phyloP scores from a whole-genome alignment of 1,284 basidiomycete genomes.

The Malassezia psittaci region DNA sequence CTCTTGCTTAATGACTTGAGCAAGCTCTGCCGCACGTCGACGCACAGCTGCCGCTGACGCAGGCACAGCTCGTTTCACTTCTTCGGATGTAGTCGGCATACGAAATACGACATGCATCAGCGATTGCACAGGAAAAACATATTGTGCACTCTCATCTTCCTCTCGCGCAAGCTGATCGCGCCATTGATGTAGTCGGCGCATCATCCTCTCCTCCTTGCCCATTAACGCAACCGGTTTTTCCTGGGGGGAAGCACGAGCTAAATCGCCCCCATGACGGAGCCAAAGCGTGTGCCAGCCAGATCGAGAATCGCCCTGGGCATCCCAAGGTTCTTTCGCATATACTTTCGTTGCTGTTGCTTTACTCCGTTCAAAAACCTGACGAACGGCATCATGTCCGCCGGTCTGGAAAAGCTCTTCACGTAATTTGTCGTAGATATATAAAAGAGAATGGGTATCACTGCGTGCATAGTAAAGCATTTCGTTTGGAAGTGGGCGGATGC shows the following conservation, averaged over 20 bases:
- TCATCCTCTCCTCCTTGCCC: slow-evolving; percentile 53
- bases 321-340: slow-evolving; percentile 46
- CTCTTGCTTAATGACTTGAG: slow-evolving; percentile 23
- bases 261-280: slow-evolving; percentile 49
- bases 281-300: slow-evolving; percentile 40
- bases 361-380: slow-evolving; percentile 32
- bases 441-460: slow-evolving; percentile 86
- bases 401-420: slow-evolving; percentile 63
- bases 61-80: slow-evolving; percentile 24
- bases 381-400: slow-evolving; percentile 49
- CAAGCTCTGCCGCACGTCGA: slow-evolving; percentile 27
- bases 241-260: slow-evolving; percentile 27
- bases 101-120: slow-evolving; percentile 33
- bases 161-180: slow-evolving; percentile 68
- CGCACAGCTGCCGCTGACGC: slow-evolving; percentile 22
- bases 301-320: slow-evolving; percentile 29
- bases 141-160: slow-evolving; percentile 72
- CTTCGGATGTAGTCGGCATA: slow-evolving; percentile 25
- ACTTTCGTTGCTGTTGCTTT: slow-evolving; percentile 33
- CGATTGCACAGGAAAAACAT: slow-evolving; percentile 24
- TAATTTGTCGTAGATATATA: slow-evolving; percentile 86
- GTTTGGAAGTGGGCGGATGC: slow-evolving; percentile 72
- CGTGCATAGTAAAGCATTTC: slow-evolving; percentile 88
- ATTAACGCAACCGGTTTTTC: slow-evolving; percentile 22
- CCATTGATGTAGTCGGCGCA: slow-evolving; percentile 70